Base-by-base conservation (phyloP, 352 stramenopile species). In the Globisporangium parvum region DNA sequence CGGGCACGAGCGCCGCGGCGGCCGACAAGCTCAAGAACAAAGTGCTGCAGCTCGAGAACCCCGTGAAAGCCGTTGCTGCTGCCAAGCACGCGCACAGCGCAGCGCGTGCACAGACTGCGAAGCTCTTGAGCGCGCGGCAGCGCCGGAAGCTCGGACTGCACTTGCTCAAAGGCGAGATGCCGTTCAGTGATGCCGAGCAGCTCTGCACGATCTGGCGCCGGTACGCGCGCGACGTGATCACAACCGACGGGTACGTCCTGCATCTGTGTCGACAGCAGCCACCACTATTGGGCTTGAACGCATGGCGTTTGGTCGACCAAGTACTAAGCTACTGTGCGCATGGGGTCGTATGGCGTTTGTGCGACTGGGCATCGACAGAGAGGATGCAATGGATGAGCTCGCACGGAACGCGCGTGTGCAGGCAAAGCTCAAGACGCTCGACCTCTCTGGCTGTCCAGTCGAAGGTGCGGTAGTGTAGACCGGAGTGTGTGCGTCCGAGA, bases 31-130 rank as follows among this genome's bases (percentile, higher is more conserved):
- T 91, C 50, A 85, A 85, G 65, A 88, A 85, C 67, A 91, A 91
- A 62, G 74, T 90, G 45, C 53, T 91, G 56, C 80, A 85, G 47
- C 65, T 91, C 51, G 81, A 91, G 50, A 91, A 91, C 28, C 81
- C 81, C 1, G 63, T 88, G 21, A 85, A 80, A 37, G 65, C 57
- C 8, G 71, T 68, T 21, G 63, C 73, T 37, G 57, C 63, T 8
- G 47, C 62, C 11, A 77, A 68, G 33, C 51, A 47, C 5, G 57
- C 66, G 28, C 66, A 70, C n/a, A 61, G 60, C 15, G 58, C 61
- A 28, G 67, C 67, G 2, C 68, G 66, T 37, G 70, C 67, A 15
- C 79, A 91, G 55, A 77, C 71, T 1, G 66, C 67, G 1, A 85
- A 84, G 49, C 56, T 87, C 15, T 56, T 90, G 52, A 83, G 79